Evolutionary conservation across 306 rosid genomes (phyloP), one percentile per base, ranked within the genome.

Genomic region (Trifolium dubium): DNA sequence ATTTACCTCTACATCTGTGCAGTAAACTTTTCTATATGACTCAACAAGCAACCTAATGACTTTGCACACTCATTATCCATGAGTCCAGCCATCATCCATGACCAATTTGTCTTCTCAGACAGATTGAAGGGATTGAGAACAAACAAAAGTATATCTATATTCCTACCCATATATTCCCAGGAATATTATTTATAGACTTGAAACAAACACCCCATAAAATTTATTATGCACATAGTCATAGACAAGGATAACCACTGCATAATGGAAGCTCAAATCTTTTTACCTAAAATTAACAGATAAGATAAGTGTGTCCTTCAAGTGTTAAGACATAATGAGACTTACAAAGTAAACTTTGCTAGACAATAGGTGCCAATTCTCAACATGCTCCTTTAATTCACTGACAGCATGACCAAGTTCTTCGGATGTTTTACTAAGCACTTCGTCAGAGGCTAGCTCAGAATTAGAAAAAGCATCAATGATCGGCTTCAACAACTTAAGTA

Each of bases 261-360:
- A 23, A 67, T 35, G 64, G 56, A 82, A 78, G 58, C 50, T 37
- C 39, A 5, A n/a, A 40, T 44, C 39, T 40, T 61, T 68, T 56
- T 61, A 56, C 44, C 40, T 53, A 64, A 14, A 85, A 56, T 35
- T 53, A 44, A 59, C 47, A 70, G 69, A 66, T 19, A 71, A 34
- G 14, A 54, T 37, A 68, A 46, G 39, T 5, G 9, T 40, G 53
- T 6, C 53, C 44, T 60, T 54, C 63, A 67, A 55, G 43, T 67
- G 50, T 47, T 37, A 50, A 68, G 31, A 65, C 55, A 53, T 59
- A 39, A 63, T 67, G 78, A 64, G 50, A 92, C 99, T 92, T 90
- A 95, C 99, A 82, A 95, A 89, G 78, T 87, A 90, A 60, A 88
- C 81, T 92, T 90, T 95, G 88, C 98, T 95, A 7, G 87, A 95